Evolutionary conservation across 176 grass and related monocot genomes (phyloP).

Genomic region (Stipa capillata): DNA sequence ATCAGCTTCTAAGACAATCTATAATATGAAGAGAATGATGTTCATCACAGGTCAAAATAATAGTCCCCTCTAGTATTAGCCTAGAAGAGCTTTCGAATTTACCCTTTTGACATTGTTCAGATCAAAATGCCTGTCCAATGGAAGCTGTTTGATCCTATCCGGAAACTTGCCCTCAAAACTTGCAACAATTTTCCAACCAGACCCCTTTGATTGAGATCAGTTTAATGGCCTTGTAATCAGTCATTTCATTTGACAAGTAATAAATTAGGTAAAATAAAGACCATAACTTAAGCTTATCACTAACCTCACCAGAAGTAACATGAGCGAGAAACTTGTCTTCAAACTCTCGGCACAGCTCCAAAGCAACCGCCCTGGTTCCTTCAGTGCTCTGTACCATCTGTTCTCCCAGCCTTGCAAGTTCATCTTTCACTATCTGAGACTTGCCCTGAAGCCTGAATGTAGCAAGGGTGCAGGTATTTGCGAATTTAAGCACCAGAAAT

Average conservation of each 20-base stretch:
- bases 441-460: constrained; percentile 74
- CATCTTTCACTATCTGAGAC: constrained; percentile 86
- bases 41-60: constrained; percentile 21
- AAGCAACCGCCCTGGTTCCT: constrained; percentile 78
- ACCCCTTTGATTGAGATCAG: constrained; percentile 48
- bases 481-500: constrained; percentile 23
- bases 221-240: background rate
- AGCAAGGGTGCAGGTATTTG: background rate
- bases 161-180: constrained; percentile 96
- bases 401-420: constrained; percentile 87
- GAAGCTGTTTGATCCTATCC: constrained; percentile 89
- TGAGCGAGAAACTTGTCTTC: constrained; percentile 90
- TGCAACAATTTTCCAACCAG: constrained; percentile 91
- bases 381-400: constrained; percentile 76
- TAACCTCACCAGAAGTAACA: constrained; percentile 85
- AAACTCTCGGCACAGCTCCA: constrained; percentile 90
- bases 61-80: background rate
- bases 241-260: background rate
- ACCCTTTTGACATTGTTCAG: constrained; percentile 94
- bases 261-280: constrained; percentile 12
- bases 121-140: constrained; percentile 87
- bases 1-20: constrained; percentile 95
- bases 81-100: constrained; percentile 20
- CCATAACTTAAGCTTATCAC: constrained; percentile 16
- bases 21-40: constrained; percentile 29